Conservation (phyloP, 2,329 filamentous ascomycete species). For the Alternaria ventricosa region DNA sequence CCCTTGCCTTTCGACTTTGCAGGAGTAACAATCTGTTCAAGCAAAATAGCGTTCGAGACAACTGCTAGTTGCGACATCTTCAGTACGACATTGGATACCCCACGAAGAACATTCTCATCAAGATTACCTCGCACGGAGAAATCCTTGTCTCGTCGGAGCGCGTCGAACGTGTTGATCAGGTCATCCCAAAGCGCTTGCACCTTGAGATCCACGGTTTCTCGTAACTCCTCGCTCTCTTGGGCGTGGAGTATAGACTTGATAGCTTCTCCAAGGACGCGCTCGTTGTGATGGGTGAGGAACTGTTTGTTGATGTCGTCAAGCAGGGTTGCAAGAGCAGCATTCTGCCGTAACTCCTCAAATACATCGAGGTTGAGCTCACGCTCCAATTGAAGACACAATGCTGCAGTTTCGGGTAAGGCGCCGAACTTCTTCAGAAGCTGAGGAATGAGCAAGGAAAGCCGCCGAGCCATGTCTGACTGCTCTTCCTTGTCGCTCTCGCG, state of each 20-base stretch:
- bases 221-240: conserved; percentile 83
- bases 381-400: conserved; percentile 83
- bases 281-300: conserved; percentile 90
- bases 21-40: conserved; percentile 66
- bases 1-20: conserved; percentile 46
- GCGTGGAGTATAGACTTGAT: conserved; percentile 83
- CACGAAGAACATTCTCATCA: conserved; percentile 67
- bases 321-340: conserved; percentile 79
- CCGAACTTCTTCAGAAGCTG: conserved; percentile 91
- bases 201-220: conserved; percentile 83
- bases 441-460: conserved; percentile 80
- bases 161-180: conserved; percentile 73
- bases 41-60: conserved; percentile 74
- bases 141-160: conserved; percentile 72
- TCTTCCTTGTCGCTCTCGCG: conserved; percentile 70
- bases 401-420: conserved; percentile 83
- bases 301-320: conserved; percentile 93
- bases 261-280: conserved; percentile 83
- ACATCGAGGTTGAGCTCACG: conserved; percentile 85
- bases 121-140: conserved; percentile 75
- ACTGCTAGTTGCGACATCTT: conserved; percentile 82
- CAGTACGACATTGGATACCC: conserved; percentile 75
- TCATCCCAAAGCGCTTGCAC: conserved; percentile 87
- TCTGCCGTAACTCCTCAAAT: conserved; percentile 87
- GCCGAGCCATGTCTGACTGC: conserved; percentile 78